These are phyloP conservation scores for Heliamphora pulchella DNA, from an alignment of 179 eudicot species.

Conservation along the genomic window DNA sequence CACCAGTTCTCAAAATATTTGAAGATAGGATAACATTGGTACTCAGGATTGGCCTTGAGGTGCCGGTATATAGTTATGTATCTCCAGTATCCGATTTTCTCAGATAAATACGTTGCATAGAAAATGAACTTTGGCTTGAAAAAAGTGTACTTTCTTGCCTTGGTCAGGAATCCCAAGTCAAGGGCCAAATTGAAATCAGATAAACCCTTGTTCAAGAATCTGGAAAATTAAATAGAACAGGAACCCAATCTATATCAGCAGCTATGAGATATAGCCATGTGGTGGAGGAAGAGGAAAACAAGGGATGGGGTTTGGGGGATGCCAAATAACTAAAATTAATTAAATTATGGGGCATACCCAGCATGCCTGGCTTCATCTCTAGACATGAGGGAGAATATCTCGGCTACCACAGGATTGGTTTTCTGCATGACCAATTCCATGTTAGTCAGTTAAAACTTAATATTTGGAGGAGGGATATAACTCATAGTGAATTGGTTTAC, in stretches of 20 bases:
- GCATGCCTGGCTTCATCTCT: constrained; percentile 98
- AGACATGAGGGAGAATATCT: constrained; percentile 97
- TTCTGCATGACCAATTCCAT: constrained; percentile 46
- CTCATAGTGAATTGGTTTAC: not conserved
- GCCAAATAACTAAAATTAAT: too few species aligned
- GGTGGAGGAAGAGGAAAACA: too few species aligned
- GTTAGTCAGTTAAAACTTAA: not conserved
- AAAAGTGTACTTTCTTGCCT: constrained; percentile 94
- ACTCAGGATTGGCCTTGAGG: constrained; percentile 84
- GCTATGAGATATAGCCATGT: not conserved
- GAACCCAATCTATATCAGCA: not conserved
- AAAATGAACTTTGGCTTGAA: constrained; percentile 98
- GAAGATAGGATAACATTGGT: constrained; percentile 84
- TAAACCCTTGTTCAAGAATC: constrained; percentile 92
- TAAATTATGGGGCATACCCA: constrained; percentile 45
- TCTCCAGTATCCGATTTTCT: constrained; percentile 98
- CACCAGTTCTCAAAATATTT: constrained; percentile 99
- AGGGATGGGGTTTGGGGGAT: too few species aligned
- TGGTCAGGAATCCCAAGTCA: constrained; percentile 89
- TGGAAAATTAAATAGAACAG: constrained; percentile 23
- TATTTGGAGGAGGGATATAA: not conserved
- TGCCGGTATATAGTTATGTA: constrained; percentile 94
- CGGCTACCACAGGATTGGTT: constrained; percentile 96
- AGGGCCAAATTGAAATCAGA: constrained; percentile 94
- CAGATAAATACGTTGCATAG: constrained; percentile 88